phyloP scores from a whole-genome alignment of 805 yeast genomes.

The Hermanozyma aechmeae region DNA sequence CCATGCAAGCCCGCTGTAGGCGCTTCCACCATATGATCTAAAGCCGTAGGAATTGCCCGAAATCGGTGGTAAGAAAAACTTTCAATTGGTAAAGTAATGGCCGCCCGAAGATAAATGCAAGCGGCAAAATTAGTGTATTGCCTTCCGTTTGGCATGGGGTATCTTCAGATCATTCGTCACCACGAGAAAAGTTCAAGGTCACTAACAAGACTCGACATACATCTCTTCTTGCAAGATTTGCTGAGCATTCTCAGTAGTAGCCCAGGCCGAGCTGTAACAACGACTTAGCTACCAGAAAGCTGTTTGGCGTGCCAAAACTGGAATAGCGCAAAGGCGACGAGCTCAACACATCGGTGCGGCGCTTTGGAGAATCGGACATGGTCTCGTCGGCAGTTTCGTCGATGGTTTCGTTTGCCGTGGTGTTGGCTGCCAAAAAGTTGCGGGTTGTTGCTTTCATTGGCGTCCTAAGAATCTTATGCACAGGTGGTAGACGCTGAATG shows the following conservation, averaged over 20 bases:
- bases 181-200: too few species aligned
- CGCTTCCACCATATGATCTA: too few species aligned
- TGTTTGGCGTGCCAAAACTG: conserved; percentile 35
- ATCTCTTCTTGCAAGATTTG: too few species aligned
- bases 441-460: conserved; percentile 28
- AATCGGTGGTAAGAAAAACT: too few species aligned
- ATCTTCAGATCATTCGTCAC: too few species aligned
- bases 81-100: too few species aligned
- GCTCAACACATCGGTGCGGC: conserved; percentile 15
- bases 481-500: conserved; percentile 21
- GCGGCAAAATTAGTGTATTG: too few species aligned
- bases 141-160: too few species aligned
- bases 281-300: conserved; percentile 36
- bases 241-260: conserved; percentile 7
- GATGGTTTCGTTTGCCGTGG: conserved; percentile 14
- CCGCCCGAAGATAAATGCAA: too few species aligned
- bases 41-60: too few species aligned
- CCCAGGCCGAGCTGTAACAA: conserved; percentile 34
- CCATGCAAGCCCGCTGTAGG: too few species aligned
- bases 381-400: conserved; percentile 11
- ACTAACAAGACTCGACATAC: too few species aligned
- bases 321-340: conserved; percentile 24
- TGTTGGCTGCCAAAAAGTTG: conserved; percentile 12
- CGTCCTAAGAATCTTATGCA: conserved; percentile 34
- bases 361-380: conserved; percentile 4